Evolutionary conservation across 768 basidiomycete genomes (phyloP).

Genomic region (Mycena latifolia): DNA sequence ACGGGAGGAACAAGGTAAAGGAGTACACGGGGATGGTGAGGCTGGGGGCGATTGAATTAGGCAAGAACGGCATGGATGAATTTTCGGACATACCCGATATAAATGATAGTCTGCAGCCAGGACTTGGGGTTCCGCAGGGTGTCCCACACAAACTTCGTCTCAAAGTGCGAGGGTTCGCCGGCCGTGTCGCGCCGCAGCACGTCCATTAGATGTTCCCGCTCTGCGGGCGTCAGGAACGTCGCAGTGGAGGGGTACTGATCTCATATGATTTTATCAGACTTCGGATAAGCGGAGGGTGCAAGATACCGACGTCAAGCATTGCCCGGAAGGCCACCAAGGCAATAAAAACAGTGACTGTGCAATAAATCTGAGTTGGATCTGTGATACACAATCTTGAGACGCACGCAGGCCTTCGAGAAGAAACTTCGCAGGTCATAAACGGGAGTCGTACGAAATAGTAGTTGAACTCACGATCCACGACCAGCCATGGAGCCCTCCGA

Average conservation of each 20-base stretch:
- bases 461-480: constrained; percentile 51
- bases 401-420: constrained; percentile 52
- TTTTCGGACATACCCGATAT: constrained; percentile 42
- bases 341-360: constrained; percentile 47
- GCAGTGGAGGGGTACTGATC: constrained; percentile 57
- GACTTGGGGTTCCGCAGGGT: constrained; percentile 45
- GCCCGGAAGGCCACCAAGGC: constrained; percentile 52
- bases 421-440: constrained; percentile 39
- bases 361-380: not conserved
- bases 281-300: not conserved
- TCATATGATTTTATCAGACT: not conserved
- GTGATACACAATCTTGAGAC: not conserved
- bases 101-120: constrained; percentile 42
- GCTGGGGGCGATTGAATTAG: constrained; percentile 5
- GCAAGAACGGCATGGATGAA: not conserved
- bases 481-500: constrained; percentile 49
- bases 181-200: constrained; percentile 42
- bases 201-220: constrained; percentile 46
- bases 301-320: constrained; percentile 50
- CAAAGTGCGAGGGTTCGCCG: constrained; percentile 48
- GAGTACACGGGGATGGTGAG: constrained; percentile 46
- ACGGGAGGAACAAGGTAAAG: constrained; percentile 51
- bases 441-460: not conserved
- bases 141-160: constrained; percentile 49
- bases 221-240: constrained; percentile 52